These are phyloP conservation scores for Achlya hypogyna DNA, from an alignment of 352 stramenopile species.

Conservation along the genomic window DNA sequence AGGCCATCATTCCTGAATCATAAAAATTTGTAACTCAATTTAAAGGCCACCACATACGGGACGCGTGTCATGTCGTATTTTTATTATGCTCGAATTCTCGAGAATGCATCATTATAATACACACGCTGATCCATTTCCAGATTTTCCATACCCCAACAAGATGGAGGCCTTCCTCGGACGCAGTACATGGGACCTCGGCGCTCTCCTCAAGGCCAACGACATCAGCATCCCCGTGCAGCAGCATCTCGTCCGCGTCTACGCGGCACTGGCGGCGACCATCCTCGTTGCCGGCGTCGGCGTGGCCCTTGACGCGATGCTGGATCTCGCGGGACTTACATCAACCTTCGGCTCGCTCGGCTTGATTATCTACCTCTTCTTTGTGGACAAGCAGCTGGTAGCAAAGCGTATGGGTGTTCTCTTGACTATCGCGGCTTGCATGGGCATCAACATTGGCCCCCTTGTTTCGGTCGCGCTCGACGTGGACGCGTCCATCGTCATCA, in stretches of 20 bases:
- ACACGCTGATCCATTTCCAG: not conserved
- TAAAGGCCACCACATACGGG: too few relatives aligned
- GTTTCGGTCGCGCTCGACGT: conserved; percentile 64
- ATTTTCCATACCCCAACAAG: not conserved
- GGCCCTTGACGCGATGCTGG: conserved; percentile 34
- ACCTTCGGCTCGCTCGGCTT: conserved; percentile 32
- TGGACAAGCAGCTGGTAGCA: conserved; percentile 41
- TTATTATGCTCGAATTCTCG: too few relatives aligned
- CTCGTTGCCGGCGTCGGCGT: conserved; percentile 43
- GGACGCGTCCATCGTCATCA: conserved; percentile 69
- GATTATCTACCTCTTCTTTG: conserved; percentile 51
- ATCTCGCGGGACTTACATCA: not conserved
- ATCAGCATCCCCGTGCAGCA: conserved; percentile 55
- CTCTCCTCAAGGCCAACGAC: conserved; percentile 64
- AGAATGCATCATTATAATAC: too few relatives aligned
- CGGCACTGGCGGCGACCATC: conserved; percentile 51
- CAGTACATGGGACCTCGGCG: conserved; percentile 33
- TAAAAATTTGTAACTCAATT: too few relatives aligned
- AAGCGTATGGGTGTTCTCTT: conserved; percentile 64
- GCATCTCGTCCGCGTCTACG: conserved; percentile 62
- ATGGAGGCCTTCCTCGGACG: not conserved
- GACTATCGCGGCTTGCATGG: conserved; percentile 52
- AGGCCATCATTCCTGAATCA: too few relatives aligned
- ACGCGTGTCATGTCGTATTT: too few relatives aligned
- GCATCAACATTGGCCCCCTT: conserved; percentile 59